Evolutionary conservation across 116 monocot genomes (phyloP).

Genomic region (Trichopus zeylanicus): DNA sequence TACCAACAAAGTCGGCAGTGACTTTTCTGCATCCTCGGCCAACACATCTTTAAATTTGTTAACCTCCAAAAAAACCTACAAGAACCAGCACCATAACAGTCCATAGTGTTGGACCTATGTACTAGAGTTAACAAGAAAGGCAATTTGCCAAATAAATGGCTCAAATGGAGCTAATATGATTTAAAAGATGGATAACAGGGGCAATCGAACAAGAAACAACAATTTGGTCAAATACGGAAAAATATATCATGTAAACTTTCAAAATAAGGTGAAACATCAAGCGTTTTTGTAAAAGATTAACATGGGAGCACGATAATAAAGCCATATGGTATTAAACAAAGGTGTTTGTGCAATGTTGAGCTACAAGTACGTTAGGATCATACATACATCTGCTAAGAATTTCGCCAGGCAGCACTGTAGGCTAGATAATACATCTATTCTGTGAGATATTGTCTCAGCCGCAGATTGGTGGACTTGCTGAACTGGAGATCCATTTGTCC

Average conservation of each 20-base stretch:
- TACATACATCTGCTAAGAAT: slow-evolving; percentile 79
- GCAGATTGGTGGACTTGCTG: slow-evolving; percentile 54
- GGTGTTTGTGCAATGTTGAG: background rate
- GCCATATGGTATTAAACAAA: background rate
- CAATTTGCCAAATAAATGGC: too few relatives aligned
- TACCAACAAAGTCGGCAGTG: slow-evolving; percentile 39
- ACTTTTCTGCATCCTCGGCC: slow-evolving; percentile 40
- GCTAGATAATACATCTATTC: slow-evolving; percentile 49
- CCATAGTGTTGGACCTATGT: background rate
- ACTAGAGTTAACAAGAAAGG: too few relatives aligned
- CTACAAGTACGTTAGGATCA: background rate
- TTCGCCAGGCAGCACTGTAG: slow-evolving; percentile 62
- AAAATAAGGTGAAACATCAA: background rate
- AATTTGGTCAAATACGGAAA: too few relatives aligned
- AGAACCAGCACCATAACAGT: slow-evolving; percentile 7
- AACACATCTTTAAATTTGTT: slow-evolving; percentile 43
- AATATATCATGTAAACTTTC: background rate
- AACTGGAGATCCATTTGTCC: slow-evolving; percentile 40
- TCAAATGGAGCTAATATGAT: too few relatives aligned
- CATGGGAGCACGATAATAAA: background rate
- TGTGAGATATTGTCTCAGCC: slow-evolving; percentile 51
- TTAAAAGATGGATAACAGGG: too few relatives aligned
- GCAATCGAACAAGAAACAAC: too few relatives aligned
- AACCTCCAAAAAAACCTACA: slow-evolving; percentile 69
- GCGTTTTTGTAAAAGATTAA: too few relatives aligned